These are phyloP conservation scores for Penicillium coffeae DNA, from an alignment of 495 filamentous ascomycete genomes.

Conservation along the genomic window DNA sequence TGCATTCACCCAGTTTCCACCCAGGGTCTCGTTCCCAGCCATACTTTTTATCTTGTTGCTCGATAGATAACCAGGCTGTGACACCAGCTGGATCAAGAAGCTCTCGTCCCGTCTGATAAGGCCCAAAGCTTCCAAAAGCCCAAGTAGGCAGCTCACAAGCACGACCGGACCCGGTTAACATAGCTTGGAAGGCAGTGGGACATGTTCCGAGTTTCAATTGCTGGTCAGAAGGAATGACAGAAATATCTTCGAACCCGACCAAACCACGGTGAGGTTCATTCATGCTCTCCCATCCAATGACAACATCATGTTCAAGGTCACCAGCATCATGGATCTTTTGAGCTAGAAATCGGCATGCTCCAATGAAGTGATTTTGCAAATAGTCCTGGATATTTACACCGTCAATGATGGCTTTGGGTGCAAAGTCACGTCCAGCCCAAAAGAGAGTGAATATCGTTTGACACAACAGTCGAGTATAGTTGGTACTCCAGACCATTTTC, in stretches of 20 bases:
- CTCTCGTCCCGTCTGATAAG: conserved; percentile 77
- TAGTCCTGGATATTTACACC: conserved; percentile 96
- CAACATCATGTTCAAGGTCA: conserved; percentile 78
- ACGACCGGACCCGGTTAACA: conserved; percentile 82
- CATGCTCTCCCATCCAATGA: conserved; percentile 93
- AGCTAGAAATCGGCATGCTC: conserved; percentile 75
- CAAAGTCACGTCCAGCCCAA: conserved; percentile 89
- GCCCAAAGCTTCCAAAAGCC: conserved; percentile 90
- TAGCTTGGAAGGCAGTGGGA: conserved; percentile 91
- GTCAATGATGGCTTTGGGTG: conserved; percentile 92
- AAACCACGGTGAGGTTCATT: conserved; percentile 94
- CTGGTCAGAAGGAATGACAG: conserved; percentile 78
- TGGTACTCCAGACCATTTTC: conserved; percentile 99
- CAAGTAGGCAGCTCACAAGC: conserved; percentile 86
- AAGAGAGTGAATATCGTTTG: conserved; percentile 93
- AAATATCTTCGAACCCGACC: conserved; percentile 80
- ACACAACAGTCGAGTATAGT: conserved; percentile 83
- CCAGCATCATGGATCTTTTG: conserved; percentile 84
- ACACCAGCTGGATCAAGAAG: conserved; percentile 88
- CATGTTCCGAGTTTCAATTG: conserved; percentile 90
- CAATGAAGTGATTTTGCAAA: conserved; percentile 81
- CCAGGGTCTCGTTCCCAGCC: conserved; percentile 82
- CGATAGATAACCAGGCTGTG: conserved; percentile 73
- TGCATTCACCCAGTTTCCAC: conserved; percentile 88
- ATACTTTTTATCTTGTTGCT: conserved; percentile 81